A percentile compares a stretch with the other conserved stretches of the same genome.
Evolutionary conservation across 169 alveolate species (phyloP).

Genomic region (Fabrea salina): DNA sequence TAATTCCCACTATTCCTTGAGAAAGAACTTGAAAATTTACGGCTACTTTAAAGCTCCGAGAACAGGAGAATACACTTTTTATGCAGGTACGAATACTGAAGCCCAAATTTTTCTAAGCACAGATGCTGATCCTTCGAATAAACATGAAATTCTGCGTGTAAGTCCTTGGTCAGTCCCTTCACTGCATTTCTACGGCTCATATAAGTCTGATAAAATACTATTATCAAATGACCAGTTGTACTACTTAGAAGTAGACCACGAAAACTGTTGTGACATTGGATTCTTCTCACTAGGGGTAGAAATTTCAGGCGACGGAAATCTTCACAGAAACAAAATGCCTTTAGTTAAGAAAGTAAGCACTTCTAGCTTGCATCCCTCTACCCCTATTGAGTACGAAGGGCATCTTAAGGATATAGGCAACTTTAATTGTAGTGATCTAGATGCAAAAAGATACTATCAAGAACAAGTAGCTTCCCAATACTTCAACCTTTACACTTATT

Average conservation of each 20-base stretch:
- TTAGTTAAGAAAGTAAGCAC: background rate
- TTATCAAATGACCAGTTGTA: background rate
- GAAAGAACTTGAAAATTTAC: too few relatives aligned
- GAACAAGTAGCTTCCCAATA: too few relatives aligned
- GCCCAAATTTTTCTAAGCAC: conserved; percentile 6
- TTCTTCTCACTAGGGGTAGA: conserved; percentile 9
- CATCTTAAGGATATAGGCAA: too few relatives aligned
- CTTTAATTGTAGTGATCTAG: too few relatives aligned
- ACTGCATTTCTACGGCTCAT: background rate
- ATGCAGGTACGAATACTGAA: background rate
- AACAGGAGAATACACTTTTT: conserved; percentile 10
- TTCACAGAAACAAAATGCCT: conserved; percentile 2
- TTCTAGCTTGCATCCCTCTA: too few relatives aligned
- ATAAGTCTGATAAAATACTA: too few relatives aligned
- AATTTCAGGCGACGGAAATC: conserved; percentile 17
- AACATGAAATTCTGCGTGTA: background rate
- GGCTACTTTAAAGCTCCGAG: conserved; percentile 30
- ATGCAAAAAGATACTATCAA: too few relatives aligned
- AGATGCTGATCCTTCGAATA: background rate
- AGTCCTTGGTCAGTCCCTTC: background rate
- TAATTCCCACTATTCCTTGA: too few relatives aligned
- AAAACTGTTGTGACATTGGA: background rate
- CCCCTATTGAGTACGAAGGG: too few relatives aligned
- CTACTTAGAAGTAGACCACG: background rate
- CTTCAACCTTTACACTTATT: too few relatives aligned